Percentiles rank a stretch among this genome's conserved stretches.
Conservation (phyloP, 208 protist species). For the Sergeia podlipaevii region DNA sequence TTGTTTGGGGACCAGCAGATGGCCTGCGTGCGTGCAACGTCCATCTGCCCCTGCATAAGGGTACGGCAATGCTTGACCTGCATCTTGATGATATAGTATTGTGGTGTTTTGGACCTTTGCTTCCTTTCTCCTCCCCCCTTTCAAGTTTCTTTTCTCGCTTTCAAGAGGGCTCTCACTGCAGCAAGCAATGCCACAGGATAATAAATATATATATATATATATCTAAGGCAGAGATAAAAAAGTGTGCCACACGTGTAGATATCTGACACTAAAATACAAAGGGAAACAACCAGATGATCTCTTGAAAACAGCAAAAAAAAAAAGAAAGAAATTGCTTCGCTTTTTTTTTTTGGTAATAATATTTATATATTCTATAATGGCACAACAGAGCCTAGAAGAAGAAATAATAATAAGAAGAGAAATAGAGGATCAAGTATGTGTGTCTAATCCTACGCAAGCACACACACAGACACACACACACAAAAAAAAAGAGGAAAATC, state of each 20-base stretch:
- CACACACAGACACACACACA: no score
- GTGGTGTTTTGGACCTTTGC: no score
- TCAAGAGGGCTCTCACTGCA: no score
- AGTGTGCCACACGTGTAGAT: no score
- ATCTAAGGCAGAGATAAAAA: neutral
- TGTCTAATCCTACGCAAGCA: no score
- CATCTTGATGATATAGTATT: conserved; percentile 71
- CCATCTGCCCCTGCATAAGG: conserved; percentile 61
- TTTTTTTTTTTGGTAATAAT: conserved; percentile 8
- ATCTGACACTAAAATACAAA: no score
- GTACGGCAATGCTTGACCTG: conserved; percentile 94
- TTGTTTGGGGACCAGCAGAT: conserved; percentile 95
- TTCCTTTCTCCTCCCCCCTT: no score
- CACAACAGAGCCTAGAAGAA: neutral
- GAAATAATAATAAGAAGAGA: conserved; percentile 5
- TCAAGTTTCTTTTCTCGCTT: no score
- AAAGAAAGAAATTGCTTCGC: conserved; percentile 5
- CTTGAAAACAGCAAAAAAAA: conserved; percentile 10
- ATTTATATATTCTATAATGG: neutral
- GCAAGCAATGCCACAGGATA: no score
- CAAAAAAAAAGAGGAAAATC: no score
- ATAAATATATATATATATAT: conserved; percentile 6
- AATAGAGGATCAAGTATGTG: no score
- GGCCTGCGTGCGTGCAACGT: conserved; percentile 86
- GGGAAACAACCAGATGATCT: no score